Evolutionary conservation across 371 early-diverging fungal genomes (phyloP), one percentile per base, ranked within the genome.

Genomic region (Mucor sp.): DNA sequence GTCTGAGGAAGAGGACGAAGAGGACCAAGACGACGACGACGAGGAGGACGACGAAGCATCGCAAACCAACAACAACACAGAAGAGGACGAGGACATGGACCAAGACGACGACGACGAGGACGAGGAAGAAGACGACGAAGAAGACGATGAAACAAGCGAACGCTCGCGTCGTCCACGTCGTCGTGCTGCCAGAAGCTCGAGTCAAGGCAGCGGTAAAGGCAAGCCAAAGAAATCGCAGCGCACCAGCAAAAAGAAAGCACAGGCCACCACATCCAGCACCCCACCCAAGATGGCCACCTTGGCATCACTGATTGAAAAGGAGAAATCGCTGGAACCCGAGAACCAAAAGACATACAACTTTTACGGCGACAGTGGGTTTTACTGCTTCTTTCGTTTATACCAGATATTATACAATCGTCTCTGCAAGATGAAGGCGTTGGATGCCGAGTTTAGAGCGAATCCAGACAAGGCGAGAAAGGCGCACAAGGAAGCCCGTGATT

Each of bases 381-480:
- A 94, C 74, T 91, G 90, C 60, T 95, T 99, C 68, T 86, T 98
- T 75, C 80, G 97, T 27, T 85, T 95, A 53, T 92, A 91, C 70
- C 91, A 74, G 62, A 66, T 71, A 3, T 21, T 71, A 4, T 77
- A 95, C 77, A 82, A 81, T 11, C 89, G 97, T 23, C 74, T 99
- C 59, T 77, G 84, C 63, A 89, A 89, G 33, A 88, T 98, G 77
- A 95, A 96, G 71, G 80, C 55, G 17, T 69, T 90, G 6, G 87
- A 93, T 15, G 63, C 80, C n/a, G 85, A 90, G 58, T 79, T 89
- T 63, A 83, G 85, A 62, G 83, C 76, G n/a, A 68, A 83, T 60
- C 86, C 86, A 14, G 82, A 82, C 48, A 83, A 83, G 33, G 79
- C 83, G 55, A 86, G 84, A 63, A 74, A 72, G 27, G 72, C 79